Evolutionary conservation across 2,329 filamentous ascomycete species (phyloP), one percentile per base, ranked within the genome.

Genomic region (Sarocladium oryzae): DNA sequence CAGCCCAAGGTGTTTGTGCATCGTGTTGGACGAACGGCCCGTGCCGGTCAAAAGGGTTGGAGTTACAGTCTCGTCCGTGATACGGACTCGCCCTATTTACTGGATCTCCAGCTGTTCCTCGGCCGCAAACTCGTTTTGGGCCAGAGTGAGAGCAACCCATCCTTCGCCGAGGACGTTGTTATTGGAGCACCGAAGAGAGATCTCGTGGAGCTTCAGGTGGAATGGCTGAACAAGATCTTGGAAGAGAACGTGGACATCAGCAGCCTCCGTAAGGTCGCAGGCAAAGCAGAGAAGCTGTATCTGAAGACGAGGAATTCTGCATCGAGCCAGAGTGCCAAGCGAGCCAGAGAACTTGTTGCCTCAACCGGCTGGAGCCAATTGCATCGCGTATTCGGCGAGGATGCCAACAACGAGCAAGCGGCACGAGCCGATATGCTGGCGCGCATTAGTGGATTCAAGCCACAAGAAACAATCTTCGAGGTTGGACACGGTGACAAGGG

Each of bases 1-100:
- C 93, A 97, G 62, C 89, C 93, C 18, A 99, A 99, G 70, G 84
- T 99, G 37, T 99, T 95, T 61, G 87, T 99, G 24, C 93, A 99
- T 69, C 85, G 93, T 64, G 93, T 99, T 43, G 93, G 93, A 61
- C 85, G 93, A 70, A 99, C 95, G 23, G 95, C 93, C 36, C 84
- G 93, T 79, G 95, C 95, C 40, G 93, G 92, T 13, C 85, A 89
- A 60, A 83, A 86, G 57, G 93, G 93, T 56, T 97, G 93, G 93
- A 88, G 86, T 70, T 99, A 96, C 70, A 96, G 89, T 72, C 76
- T 99, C 20, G 85, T 97, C 23, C 81, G 89, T 53, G 88, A 95
- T 57, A 81, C 86, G 1, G 93, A 99, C 68, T 84, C 88, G 5
- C 91, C 93, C 0, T 99, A 99, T 64, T 76, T 99, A 3, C 74